phyloP scores from a whole-genome alignment of 2,329 filamentous ascomycete species.

The Penicillium vulpinum region DNA sequence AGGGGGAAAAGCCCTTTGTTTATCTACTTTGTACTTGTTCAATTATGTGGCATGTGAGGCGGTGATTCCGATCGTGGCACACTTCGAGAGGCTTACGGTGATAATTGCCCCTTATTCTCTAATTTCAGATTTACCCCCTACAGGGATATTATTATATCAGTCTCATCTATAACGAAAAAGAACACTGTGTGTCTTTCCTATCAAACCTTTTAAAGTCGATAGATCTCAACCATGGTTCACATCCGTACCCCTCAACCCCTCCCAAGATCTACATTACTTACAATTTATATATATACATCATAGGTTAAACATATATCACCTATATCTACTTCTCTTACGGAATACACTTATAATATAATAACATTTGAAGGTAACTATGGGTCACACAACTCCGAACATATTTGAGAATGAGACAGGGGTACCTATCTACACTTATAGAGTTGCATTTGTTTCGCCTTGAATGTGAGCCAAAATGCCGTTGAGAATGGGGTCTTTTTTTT shows the following conservation, averaged over 20 bases:
- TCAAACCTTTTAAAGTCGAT: background rate
- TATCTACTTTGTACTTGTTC: too few relatives aligned
- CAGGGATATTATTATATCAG: slow-evolving; percentile 1
- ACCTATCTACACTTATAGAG: slow-evolving; percentile 2
- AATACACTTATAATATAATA: background rate
- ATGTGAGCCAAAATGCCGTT: background rate
- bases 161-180: too few relatives aligned
- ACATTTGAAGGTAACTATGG: too few relatives aligned
- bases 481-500: background rate
- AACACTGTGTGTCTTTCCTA: background rate
- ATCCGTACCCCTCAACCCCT: slow-evolving; percentile 14
- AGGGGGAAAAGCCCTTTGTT: slow-evolving; percentile 15
- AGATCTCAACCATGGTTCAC: slow-evolving; percentile 24
- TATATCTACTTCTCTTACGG: background rate
- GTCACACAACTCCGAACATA: slow-evolving; percentile 19
- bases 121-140: background rate
- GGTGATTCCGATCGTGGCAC: slow-evolving; percentile 25
- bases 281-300: too few relatives aligned
- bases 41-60: slow-evolving; percentile 30
- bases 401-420: slow-evolving; percentile 27
- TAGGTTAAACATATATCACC: background rate
- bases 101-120: slow-evolving; percentile 4
- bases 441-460: slow-evolving; percentile 1
- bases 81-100: slow-evolving; percentile 4
- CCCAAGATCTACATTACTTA: background rate